Conservation (phyloP, 495 filamentous ascomycete genomes). For the Penicillium paradoxum region DNA sequence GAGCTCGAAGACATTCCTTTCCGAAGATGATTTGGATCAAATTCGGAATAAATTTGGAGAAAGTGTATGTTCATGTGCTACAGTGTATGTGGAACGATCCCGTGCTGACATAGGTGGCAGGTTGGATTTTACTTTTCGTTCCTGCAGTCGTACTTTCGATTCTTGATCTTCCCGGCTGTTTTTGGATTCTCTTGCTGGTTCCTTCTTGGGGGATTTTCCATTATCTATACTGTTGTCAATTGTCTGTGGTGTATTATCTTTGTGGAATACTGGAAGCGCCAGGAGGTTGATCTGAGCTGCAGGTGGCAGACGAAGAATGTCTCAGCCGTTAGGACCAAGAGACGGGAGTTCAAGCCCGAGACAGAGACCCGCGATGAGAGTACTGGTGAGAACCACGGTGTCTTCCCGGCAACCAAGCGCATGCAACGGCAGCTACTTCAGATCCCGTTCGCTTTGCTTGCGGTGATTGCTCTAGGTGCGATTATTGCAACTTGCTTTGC, state of each 20-base stretch:
- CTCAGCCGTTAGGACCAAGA: constrained; percentile 69
- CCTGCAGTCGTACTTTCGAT: constrained; percentile 84
- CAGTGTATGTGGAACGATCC: neutral
- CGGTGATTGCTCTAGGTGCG: constrained; percentile 63
- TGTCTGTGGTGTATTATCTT: constrained; percentile 86
- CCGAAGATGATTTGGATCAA: constrained; percentile 68
- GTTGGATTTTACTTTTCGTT: constrained; percentile 97
- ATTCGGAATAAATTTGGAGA: constrained; percentile 91
- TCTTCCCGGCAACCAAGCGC: constrained; percentile 75
- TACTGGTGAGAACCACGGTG: constrained; percentile 74
- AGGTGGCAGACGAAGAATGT: constrained; percentile 91
- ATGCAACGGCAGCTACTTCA: constrained; percentile 76
- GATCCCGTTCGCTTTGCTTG: constrained; percentile 78
- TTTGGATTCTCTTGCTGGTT: constrained; percentile 81
- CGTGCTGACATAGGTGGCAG: constrained; percentile 26
- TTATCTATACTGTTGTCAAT: constrained; percentile 75
- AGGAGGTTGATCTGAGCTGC: constrained; percentile 84
- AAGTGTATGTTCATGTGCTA: constrained; percentile 58
- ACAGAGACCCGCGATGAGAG: constrained; percentile 69
- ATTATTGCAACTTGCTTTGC: constrained; percentile 85
- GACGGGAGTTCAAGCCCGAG: constrained; percentile 76
- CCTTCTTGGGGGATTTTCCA: constrained; percentile 77
- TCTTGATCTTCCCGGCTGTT: constrained; percentile 76
- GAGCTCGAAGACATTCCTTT: constrained; percentile 75
- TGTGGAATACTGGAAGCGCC: constrained; percentile 94